These are phyloP conservation scores for Citrus sp. DNA, from an alignment of 345 rosid species.

Conservation along the genomic window DNA sequence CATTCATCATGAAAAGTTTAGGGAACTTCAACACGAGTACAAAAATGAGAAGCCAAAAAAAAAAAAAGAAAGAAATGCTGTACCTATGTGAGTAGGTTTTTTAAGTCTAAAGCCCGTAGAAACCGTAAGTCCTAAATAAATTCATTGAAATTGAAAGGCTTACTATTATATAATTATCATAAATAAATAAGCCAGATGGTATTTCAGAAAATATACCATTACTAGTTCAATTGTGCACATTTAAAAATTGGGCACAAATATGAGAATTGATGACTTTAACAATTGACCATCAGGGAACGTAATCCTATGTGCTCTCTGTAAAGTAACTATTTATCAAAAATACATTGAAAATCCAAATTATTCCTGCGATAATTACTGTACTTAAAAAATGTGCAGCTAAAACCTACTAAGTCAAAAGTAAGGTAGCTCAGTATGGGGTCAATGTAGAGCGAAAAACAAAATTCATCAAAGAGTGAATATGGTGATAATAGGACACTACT, in stretches of 20 bases:
- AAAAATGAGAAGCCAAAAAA: not conserved
- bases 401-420: not conserved
- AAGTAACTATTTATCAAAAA: too few species aligned
- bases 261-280: too few species aligned
- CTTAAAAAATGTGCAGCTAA: not conserved
- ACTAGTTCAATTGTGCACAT: not conserved
- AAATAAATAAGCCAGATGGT: not conserved
- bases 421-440: not conserved
- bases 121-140: not conserved
- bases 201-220: not conserved
- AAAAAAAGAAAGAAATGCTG: not conserved
- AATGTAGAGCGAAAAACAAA: too few species aligned
- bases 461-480: too few species aligned
- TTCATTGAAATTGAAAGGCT: not conserved
- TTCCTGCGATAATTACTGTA: not conserved
- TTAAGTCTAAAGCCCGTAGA: not conserved
- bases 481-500: too few species aligned
- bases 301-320: not conserved
- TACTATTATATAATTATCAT: not conserved
- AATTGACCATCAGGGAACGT: too few species aligned
- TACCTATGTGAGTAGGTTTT: not conserved
- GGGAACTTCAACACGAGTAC: not conserved
- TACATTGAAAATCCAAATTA: not conserved
- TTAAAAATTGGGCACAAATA: not conserved
- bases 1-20: not conserved